phyloP scores from a whole-genome alignment of 805 yeast species.

The Monosporozyma solicola region DNA sequence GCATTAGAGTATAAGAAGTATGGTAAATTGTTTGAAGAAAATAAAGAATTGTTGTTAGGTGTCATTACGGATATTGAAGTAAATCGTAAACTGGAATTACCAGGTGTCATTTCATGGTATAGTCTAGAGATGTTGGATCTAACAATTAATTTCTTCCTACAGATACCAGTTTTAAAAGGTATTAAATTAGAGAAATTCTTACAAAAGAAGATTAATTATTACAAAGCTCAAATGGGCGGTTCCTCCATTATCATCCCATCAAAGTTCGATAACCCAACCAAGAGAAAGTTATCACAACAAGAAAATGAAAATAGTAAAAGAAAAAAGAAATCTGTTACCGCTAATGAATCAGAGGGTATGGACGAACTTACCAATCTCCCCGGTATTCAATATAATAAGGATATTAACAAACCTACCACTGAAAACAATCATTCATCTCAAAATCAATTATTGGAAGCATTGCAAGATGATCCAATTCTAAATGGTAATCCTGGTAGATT shows the following conservation, averaged over 20 bases:
- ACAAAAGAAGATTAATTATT: constrained; percentile 20
- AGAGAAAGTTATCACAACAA: not conserved
- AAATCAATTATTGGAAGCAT: constrained; percentile 23
- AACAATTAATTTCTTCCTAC: constrained; percentile 52
- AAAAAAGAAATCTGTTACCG: not conserved
- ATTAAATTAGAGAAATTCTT: constrained; percentile 26
- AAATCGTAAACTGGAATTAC: constrained; percentile 44
- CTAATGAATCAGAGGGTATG: not conserved
- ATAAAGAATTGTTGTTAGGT: constrained; percentile 45
- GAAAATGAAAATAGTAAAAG: not conserved
- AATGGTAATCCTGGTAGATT: constrained; percentile 15
- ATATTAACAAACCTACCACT: not conserved
- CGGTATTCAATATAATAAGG: not conserved
- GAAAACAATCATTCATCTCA: constrained; percentile 8
- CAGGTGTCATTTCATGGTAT: constrained; percentile 53
- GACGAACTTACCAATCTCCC: not conserved
- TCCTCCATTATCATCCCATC: constrained; percentile 2
- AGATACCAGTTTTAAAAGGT: constrained; percentile 35
- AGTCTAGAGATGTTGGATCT: constrained; percentile 49
- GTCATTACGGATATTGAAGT: constrained; percentile 42
- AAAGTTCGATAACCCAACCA: not conserved
- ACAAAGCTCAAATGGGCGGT: constrained; percentile 22
- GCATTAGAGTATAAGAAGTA: constrained; percentile 76
- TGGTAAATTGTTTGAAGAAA: constrained; percentile 68
- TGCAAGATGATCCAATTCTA: constrained; percentile 27